Base-by-base conservation (phyloP, 176 grass and related monocot species). In the Zoysia japonica region DNA sequence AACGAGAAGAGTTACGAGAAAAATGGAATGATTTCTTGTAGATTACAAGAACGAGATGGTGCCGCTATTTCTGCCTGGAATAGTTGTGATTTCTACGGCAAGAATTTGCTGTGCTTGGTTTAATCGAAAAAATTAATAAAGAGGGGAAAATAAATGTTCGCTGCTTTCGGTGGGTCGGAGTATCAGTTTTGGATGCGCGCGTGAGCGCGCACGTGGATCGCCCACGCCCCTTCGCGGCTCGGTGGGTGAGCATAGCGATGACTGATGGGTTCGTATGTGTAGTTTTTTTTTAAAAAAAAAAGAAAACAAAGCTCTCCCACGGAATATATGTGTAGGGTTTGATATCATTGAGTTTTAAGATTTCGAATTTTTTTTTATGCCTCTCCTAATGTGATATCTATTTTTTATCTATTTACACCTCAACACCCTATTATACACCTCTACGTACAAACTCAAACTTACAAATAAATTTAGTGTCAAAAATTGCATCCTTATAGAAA, bases 151-250 rank as follows among this genome's bases (percentile, higher is more conserved):
- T 78, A 57, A 87, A 82, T 72, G 65, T 65, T 61, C n/a, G 78
- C 65, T 76, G 75, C 67, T 72, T 77, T 68, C 65, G 79, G 74
- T 87, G 67, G 85, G 79, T 87, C 79, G 85, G 67, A 66, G 73
- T 35, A 87, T 77, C 73, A 77, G 72, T 71, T 82, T 82, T 28
- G 49, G 79, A 78, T 87, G 85, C 85, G 73, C 73, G 73, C 79
- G 73, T 87, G 73, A 87, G 66, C 72, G 73, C 36, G 67, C 79
- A 76, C 85, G 73, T 87, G 85, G 85, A 82, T 77, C 68, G 47
- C 28, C 28, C 28, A 28, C 28, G 28, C 28, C 28, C 28, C 45
- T 68, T 38, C 19, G 44, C 46, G 54, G 78, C 59, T 37, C 2
- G 40, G 41, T 11, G 37, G 10, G 7, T 5, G 1, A 5, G 11